Evolutionary conservation across 2,329 filamentous ascomycete genomes (phyloP), one percentile per base, ranked within the genome.

Genomic region (Dothiorella sarmentorum): DNA sequence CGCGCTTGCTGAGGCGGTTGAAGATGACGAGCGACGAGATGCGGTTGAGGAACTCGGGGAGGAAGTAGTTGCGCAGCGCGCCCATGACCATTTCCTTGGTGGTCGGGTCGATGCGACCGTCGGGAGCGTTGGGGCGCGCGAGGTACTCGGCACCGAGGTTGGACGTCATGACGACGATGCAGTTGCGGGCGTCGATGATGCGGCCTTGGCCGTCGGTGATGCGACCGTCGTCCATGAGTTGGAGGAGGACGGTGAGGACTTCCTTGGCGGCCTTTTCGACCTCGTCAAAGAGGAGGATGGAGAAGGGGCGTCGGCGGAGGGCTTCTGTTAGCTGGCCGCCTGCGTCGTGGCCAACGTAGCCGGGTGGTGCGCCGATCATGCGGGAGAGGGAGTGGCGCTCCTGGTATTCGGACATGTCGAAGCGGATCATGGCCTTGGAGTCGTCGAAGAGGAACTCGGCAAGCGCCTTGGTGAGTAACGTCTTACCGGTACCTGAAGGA

Each of bases 331-430:
- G 84, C 73, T 99, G 94, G 56, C 94, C 94, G 66, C 94, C 94
- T 29, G 94, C 86, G 69, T 99, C 94, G 71, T 99, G 93, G 15
- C 94, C 94, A 61, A 99, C 92, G 66, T 99, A 99, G 63, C 94
- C 94, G 4, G 94, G 94, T 18, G 94, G 94, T 18, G 94, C 92
- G 71, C 94, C 94, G 66, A 99, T 99, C 91, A 99, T 97, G 61
- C 94, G 86, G 72, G 91, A 96, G 13, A 99, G 84, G 0, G 93
- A 89, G 73, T 99, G 94, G 4, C 93, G 88, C 76, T 99, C 94
- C 75, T 99, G 95, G 75, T 99, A 99, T 75, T 99, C 94, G 4
- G 93, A 97, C 94, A 99, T 99, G 73, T 99, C 94, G 78, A 99
- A 96, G 37, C 94, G 89, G 67, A 99, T 96, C 94, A 99, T 97